phyloP scores from a whole-genome alignment of 306 rosid species.

The Coriaria nepalensis region DNA sequence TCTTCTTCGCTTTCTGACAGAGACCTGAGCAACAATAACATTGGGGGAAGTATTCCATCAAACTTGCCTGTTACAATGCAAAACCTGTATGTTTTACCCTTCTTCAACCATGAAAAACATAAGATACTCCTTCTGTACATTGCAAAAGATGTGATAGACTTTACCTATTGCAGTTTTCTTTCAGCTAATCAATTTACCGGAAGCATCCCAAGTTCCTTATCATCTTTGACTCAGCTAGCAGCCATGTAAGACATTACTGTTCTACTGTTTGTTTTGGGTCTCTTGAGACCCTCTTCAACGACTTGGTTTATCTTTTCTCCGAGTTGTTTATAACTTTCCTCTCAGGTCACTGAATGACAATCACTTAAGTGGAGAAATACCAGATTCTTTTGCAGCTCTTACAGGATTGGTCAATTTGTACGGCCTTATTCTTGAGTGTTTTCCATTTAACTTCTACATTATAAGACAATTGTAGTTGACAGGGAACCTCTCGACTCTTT shows the following conservation, averaged over 20 bases:
- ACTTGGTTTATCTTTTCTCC: constrained; percentile 7
- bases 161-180: constrained; percentile 67
- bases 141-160: constrained; percentile 23
- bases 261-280: constrained; percentile 2
- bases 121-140: constrained; percentile 9
- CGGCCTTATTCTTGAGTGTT: constrained; percentile 20
- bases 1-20: constrained; percentile 34
- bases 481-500: constrained; percentile 12
- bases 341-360: constrained; percentile 79
- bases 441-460: constrained; percentile 3
- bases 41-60: constrained; percentile 81
- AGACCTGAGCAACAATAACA: constrained; percentile 71
- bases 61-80: constrained; percentile 63
- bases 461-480: constrained; percentile 9
- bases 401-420: constrained; percentile 62
- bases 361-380: constrained; percentile 62
- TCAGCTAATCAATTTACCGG: constrained; percentile 72
- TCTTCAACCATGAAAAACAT: background rate
- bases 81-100: constrained; percentile 45
- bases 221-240: constrained; percentile 42
- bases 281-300: constrained; percentile 1
- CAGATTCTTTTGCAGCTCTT: constrained; percentile 54
- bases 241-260: constrained; percentile 39
- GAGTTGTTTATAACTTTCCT: constrained; percentile 14
- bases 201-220: constrained; percentile 60